These are phyloP conservation scores for Sugiyamaella floridensis DNA, from an alignment of 805 yeast species.

Conservation along the genomic window DNA sequence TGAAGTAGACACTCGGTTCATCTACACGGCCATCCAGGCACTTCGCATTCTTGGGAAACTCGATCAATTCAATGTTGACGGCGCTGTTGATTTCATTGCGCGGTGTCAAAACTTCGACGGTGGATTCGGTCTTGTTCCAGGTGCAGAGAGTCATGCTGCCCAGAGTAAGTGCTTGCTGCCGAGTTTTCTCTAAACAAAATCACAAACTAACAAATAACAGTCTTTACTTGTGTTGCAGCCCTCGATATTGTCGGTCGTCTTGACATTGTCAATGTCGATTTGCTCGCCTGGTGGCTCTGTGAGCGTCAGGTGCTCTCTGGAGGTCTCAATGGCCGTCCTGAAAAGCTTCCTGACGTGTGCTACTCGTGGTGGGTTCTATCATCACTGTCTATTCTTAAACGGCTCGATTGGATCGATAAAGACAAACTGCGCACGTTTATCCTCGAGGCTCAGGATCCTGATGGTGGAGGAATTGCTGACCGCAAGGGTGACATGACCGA, in stretches of 20 bases:
- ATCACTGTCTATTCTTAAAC: constrained; percentile 57
- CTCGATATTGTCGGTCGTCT: constrained; percentile 60
- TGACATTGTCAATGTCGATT: constrained; percentile 38
- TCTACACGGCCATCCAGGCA: constrained; percentile 71
- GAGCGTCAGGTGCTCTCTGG: constrained; percentile 85
- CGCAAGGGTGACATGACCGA: constrained; percentile 87
- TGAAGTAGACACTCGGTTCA: constrained; percentile 87
- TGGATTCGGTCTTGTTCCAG: constrained; percentile 89
- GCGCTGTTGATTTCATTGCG: constrained; percentile 56
- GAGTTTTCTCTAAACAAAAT: neutral
- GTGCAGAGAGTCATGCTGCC: constrained; percentile 93
- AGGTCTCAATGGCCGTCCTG: constrained; percentile 94
- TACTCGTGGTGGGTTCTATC: constrained; percentile 97
- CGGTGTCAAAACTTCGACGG: constrained; percentile 89
- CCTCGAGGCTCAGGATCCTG: constrained; percentile 65
- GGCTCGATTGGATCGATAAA: constrained; percentile 70
- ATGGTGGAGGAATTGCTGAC: constrained; percentile 86
- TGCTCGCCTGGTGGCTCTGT: constrained; percentile 77
- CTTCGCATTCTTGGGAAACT: constrained; percentile 63
- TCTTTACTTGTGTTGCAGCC: constrained; percentile 77
- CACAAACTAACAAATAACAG: constrained; percentile 12
- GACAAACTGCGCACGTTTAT: constrained; percentile 60
- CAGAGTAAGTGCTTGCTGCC: constrained; percentile 43
- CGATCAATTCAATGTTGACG: constrained; percentile 37
- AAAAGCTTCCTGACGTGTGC: constrained; percentile 94